phyloP scores from a whole-genome alignment of 805 yeast genomes.

The Candida boidinii region DNA sequence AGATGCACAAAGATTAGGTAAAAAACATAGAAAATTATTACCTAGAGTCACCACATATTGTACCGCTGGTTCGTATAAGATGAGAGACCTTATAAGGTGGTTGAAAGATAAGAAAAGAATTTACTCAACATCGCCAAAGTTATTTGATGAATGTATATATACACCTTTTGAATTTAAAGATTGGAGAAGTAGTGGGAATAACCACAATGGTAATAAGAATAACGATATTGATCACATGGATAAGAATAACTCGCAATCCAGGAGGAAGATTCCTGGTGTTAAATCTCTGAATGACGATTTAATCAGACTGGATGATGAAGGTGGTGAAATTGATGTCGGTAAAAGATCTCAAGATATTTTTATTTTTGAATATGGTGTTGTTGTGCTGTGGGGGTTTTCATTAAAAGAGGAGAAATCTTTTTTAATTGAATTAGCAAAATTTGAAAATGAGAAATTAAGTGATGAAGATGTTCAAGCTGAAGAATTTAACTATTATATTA shows the following conservation, averaged over 20 bases:
- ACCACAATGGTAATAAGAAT: slow-evolving; percentile 5
- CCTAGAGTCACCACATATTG: slow-evolving; percentile 96
- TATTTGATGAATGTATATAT: slow-evolving; percentile 91
- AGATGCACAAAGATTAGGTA: slow-evolving; percentile 91
- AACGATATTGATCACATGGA: slow-evolving; percentile 1
- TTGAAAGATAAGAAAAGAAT: slow-evolving; percentile 65
- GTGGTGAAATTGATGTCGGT: slow-evolving; percentile 88
- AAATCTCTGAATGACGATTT: slow-evolving; percentile 27
- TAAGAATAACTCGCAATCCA: slow-evolving; percentile 8
- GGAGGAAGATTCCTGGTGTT: slow-evolving; percentile 6
- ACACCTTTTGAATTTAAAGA: slow-evolving; percentile 82
- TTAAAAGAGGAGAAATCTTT: slow-evolving; percentile 77
- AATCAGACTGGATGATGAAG: slow-evolving; percentile 82
- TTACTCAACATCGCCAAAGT: slow-evolving; percentile 73
- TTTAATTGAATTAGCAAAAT: slow-evolving; percentile 75
- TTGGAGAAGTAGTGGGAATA: slow-evolving; percentile 46
- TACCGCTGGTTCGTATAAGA: slow-evolving; percentile 85
- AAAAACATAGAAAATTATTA: slow-evolving; percentile 70
- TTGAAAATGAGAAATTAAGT: slow-evolving; percentile 86
- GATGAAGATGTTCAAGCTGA: slow-evolving; percentile 90
- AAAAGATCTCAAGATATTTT: slow-evolving; percentile 72
- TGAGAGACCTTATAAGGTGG: slow-evolving; percentile 85
- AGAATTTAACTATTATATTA: slow-evolving; percentile 90
- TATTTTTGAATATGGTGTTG: slow-evolving; percentile 94
- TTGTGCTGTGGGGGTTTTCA: slow-evolving; percentile 93